These are phyloP conservation scores for Lentinula novae-zelandiae DNA, from an alignment of 1,284 basidiomycete species.

Conservation along the genomic window DNA sequence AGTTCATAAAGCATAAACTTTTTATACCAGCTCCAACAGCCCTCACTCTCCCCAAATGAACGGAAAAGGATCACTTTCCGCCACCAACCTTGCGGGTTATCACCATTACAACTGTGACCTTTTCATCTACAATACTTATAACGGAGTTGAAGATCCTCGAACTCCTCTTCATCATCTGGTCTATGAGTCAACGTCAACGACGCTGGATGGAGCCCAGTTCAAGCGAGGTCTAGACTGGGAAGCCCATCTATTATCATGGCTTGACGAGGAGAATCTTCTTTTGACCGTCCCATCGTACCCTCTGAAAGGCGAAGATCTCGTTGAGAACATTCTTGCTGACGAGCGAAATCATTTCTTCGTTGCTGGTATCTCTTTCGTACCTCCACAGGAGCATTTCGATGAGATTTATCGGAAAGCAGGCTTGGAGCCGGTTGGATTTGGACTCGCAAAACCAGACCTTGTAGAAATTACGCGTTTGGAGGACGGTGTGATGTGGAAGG, in stretches of 20 bases:
- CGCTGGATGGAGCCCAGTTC: conserved; percentile 29
- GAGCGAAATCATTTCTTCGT: conserved; percentile 46
- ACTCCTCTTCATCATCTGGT: not conserved
- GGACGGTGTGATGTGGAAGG: conserved; percentile 41
- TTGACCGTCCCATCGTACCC: conserved; percentile 34
- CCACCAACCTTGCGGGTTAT: conserved; percentile 41
- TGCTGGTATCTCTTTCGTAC: conserved; percentile 39
- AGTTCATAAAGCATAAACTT: no score
- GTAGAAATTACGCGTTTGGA: conserved; percentile 36
- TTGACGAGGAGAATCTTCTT: conserved; percentile 40
- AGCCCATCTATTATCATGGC: conserved; percentile 36
- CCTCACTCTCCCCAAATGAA: conserved; percentile 16
- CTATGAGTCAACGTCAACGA: conserved; percentile 18
- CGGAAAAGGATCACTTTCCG: conserved; percentile 32
- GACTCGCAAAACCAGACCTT: conserved; percentile 44
- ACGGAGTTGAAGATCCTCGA: conserved; percentile 15
- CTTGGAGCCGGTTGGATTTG: conserved; percentile 36
- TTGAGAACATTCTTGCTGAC: conserved; percentile 39
- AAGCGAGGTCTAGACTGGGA: conserved; percentile 51
- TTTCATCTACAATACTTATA: conserved; percentile 42
- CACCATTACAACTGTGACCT: conserved; percentile 45
- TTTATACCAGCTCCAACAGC: not conserved
- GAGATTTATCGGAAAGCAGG: conserved; percentile 29
- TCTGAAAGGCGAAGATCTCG: conserved; percentile 28
- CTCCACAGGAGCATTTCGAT: conserved; percentile 30